These are phyloP conservation scores for Orbilia brochopaga DNA, from an alignment of 2,329 filamentous ascomycete species.

Conservation along the genomic window DNA sequence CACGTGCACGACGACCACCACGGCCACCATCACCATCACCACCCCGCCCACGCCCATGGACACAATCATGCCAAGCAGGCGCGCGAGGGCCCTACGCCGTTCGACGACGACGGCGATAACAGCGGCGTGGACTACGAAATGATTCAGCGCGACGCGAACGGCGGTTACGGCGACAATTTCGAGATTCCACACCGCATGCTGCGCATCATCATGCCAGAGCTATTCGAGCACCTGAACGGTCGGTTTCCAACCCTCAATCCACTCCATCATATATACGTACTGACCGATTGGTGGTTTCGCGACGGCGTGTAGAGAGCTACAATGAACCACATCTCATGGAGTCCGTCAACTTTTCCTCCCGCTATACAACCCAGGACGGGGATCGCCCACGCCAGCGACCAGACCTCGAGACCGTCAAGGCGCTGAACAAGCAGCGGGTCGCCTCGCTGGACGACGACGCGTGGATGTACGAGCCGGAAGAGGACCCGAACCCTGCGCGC, in stretches of 20 bases:
- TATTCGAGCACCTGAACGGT: slow-evolving; percentile 47
- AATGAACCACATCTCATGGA: slow-evolving; percentile 37
- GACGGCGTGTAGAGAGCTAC: slow-evolving; percentile 23
- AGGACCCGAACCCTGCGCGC: slow-evolving; percentile 57
- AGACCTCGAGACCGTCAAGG: slow-evolving; percentile 59
- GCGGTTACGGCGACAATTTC: slow-evolving; percentile 44
- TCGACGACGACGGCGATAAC: slow-evolving; percentile 38
- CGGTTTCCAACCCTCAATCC: no score
- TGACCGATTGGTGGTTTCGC: slow-evolving; percentile 17
- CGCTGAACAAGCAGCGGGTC: slow-evolving; percentile 65
- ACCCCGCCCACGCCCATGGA: slow-evolving; percentile 15
- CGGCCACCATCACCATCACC: slow-evolving; percentile 13
- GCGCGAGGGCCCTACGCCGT: slow-evolving; percentile 33
- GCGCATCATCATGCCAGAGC: slow-evolving; percentile 45
- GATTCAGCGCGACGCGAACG: slow-evolving; percentile 46
- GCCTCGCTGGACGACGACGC: slow-evolving; percentile 78
- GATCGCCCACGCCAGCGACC: slow-evolving; percentile 71
- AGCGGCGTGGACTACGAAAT: slow-evolving; percentile 31
- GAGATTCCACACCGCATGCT: slow-evolving; percentile 57
- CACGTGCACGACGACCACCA: slow-evolving; percentile 28
- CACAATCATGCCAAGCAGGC: slow-evolving; percentile 26
- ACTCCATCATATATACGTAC: slow-evolving; percentile 15
- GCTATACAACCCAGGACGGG: slow-evolving; percentile 67
- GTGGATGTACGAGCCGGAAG: slow-evolving; percentile 86
- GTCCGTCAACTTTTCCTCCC: slow-evolving; percentile 40